Evolutionary conservation across 305 asterid genomes (phyloP).

Genomic region (Vinca major): DNA sequence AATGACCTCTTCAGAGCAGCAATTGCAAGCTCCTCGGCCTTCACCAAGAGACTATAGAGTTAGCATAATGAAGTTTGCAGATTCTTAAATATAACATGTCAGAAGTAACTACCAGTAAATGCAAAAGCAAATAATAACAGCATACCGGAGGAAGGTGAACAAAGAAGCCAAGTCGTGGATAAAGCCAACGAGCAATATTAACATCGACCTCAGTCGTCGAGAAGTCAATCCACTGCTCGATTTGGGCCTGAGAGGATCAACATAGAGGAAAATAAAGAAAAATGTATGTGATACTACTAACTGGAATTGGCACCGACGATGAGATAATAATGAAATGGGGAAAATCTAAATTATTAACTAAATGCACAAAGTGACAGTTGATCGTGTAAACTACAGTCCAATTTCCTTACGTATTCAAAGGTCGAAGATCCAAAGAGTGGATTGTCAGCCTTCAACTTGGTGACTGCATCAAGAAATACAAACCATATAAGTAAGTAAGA

Average conservation of each 20-base stretch:
- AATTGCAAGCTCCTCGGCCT: conserved; percentile 75
- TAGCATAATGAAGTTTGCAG: neutral
- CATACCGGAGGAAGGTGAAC: conserved; percentile 49
- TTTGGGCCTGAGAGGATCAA: conserved; percentile 36
- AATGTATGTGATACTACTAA: neutral
- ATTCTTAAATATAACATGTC: neutral
- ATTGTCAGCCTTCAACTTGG: conserved; percentile 38
- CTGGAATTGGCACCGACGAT: neutral
- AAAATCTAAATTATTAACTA: neutral
- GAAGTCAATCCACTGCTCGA: conserved; percentile 91
- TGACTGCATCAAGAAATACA: conserved; percentile 31
- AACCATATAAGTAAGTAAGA: neutral
- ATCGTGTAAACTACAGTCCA: neutral
- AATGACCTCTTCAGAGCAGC: conserved; percentile 59
- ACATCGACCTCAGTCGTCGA: conserved; percentile 58
- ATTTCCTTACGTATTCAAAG: conserved; percentile 56
- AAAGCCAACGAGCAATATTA: conserved; percentile 34
- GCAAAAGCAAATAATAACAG: neutral
- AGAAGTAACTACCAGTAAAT: neutral
- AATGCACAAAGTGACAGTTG: neutral
- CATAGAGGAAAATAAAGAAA: conserved; percentile 1
- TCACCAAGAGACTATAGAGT: neutral
- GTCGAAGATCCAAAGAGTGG: conserved; percentile 59
- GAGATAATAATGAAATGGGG: neutral
- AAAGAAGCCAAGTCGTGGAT: conserved; percentile 48